These are phyloP conservation scores for Rhynchospora breviuscula DNA, from an alignment of 176 grass and related monocot species.

Conservation along the genomic window DNA sequence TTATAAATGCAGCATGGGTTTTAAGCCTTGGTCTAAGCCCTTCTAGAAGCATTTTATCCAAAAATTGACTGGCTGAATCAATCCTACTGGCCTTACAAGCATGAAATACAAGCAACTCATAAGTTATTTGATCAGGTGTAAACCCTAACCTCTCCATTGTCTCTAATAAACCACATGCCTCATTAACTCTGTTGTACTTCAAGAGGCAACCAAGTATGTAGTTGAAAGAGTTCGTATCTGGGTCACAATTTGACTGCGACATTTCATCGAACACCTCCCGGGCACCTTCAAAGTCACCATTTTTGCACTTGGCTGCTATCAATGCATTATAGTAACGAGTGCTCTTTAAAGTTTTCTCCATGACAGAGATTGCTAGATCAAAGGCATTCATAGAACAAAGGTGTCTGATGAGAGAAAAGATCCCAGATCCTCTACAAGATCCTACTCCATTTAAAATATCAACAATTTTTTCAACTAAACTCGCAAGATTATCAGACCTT, in stretches of 20 bases:
- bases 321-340: slow-evolving; percentile 62
- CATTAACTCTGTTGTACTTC: slow-evolving; percentile 45
- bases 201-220: slow-evolving; percentile 73
- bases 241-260: slow-evolving; percentile 46
- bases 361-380: slow-evolving; percentile 48
- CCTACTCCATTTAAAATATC: slow-evolving; percentile 31
- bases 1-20: slow-evolving; percentile 73
- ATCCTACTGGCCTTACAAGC: slow-evolving; percentile 55
- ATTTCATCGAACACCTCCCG: slow-evolving; percentile 71
- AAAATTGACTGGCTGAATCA: slow-evolving; percentile 50
- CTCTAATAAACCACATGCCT: slow-evolving; percentile 67
- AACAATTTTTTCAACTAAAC: slow-evolving; percentile 12
- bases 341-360: slow-evolving; percentile 45
- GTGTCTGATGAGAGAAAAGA: slow-evolving; percentile 63
- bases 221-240: slow-evolving; percentile 68
- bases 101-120: slow-evolving; percentile 59
- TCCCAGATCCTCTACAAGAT: slow-evolving; percentile 55
- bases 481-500: slow-evolving; percentile 5
- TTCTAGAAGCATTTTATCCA: slow-evolving; percentile 49
- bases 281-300: slow-evolving; percentile 53
- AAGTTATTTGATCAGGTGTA: slow-evolving; percentile 44
- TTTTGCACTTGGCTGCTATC: slow-evolving; percentile 50
- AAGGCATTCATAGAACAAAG: slow-evolving; percentile 50
- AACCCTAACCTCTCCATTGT: slow-evolving; percentile 46
- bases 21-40: slow-evolving; percentile 52